Evolutionary conservation across 495 filamentous ascomycete species (phyloP), one percentile per base, ranked within the genome.

Genomic region (Aspergillus cavernicola): DNA sequence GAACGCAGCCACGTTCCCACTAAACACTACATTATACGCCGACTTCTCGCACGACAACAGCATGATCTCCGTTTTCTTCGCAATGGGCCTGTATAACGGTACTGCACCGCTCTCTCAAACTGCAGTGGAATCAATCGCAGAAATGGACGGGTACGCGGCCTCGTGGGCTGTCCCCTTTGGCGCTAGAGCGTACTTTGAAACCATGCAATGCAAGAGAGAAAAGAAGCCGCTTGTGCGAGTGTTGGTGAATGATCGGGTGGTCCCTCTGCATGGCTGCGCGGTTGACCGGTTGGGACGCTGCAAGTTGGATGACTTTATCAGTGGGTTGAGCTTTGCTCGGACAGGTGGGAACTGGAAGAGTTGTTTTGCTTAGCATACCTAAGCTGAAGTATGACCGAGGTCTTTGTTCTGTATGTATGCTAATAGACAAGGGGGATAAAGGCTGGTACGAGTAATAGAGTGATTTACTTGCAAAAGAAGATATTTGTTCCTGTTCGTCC

Each of bases 21-120:
- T 93, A 8, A 74, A 81, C 36, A 66, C 70, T 15, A 68, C 53
- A 5, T 65, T 93, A 4, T 96, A 90, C 54, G 89, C 88, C 0
- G 90, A 96, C 67, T 95, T 96, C 63, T 85, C 83, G 18, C 90
- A 96, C 61, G 90, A 96, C 67, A 95, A 93, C 63, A 83, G 86
- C 53, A 86, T 95, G 81, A 81, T 82, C 12, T 74, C 75, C 15
- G 81, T 90, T 26, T 85, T 87, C 66, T 79, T 79, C 15, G 88
- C 89, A 1, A 60, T 96, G 52, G 86, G 89, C 0, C 56, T 95
- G 47, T 93, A 88, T 63, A 85, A 89, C 29, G 64, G 59, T 19
- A 86, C 82, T 0, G 59, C 45, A 6, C 67, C 71, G 0, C 66
- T 86, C 1, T 70, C 74, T 0, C 74, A 69, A 31, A 75, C 79